Base-by-base conservation (phyloP, 2,329 filamentous ascomycete species). In the Xylariaceae sp. region DNA sequence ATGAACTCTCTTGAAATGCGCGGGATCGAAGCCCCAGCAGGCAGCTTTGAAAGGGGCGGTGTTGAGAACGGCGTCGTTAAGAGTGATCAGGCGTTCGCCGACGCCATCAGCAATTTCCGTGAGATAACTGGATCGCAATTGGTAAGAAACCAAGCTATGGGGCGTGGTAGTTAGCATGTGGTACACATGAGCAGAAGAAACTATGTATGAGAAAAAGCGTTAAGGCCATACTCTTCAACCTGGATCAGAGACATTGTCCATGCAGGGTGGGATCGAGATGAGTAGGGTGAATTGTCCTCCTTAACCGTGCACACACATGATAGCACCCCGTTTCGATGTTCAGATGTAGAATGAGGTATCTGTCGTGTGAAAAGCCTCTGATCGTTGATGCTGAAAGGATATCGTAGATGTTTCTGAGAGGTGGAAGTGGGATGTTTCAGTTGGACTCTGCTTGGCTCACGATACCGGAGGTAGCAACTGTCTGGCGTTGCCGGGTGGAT, bases 81-180 rank as follows among this genome's bases (percentile, higher is more conserved):
- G 80, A 40, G 85, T 89, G 68, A 95, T 89, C 41, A 94, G 79
- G 26, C 89, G 85, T 70, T 95, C 89, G 61, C 89, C 89, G 6
- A 94, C 88, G 58, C 89, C 89, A 68, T 95, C 89, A 62, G 87
- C 87, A 61, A 91, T 85, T 60, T 89, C 83, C 62, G 85, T 84
- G 37, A 95, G 82, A 68, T 94, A 94, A 65, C 86, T 86, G 39
- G 87, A 87, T 50, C 89, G 86, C 54, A 95, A 77, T 70, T 91
- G 88, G 73, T 92, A 92, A 54, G 89, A 83, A 44, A 91, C 86
- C 70, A 94, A 85, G 70, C 87, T 91, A 64, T 39, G 29, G 31
- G 9, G 35, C 47, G 6, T n/a, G 4, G 40, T 49, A 19, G 56
- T 65, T 44, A 64, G 59, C 45, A 64, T 46, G 12, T 4, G 1